These are phyloP conservation scores for Lolium perenne DNA, from an alignment of 176 grass and related monocot genomes.

Conservation along the genomic window DNA sequence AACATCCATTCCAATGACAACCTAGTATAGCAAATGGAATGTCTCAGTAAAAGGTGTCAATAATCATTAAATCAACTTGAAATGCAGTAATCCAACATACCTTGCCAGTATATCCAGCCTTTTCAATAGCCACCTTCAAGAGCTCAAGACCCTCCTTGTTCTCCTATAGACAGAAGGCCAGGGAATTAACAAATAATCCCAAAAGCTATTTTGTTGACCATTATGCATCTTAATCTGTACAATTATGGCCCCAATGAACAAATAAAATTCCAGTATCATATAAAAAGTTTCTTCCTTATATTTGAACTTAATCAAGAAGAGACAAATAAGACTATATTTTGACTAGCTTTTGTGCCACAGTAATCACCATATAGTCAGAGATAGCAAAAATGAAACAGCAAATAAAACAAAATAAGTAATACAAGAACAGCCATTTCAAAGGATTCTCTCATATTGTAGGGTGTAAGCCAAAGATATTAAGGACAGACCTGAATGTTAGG, in stretches of 20 bases:
- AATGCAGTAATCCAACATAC: conserved; percentile 37
- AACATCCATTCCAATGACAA: conserved; percentile 99
- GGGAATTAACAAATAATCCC: background rate
- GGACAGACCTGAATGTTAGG: conserved; percentile 89
- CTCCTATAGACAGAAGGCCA: conserved; percentile 56
- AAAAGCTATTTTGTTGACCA: background rate
- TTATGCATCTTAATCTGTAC: background rate
- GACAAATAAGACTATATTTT: background rate
- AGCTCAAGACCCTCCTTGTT: conserved; percentile 98
- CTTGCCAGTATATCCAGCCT: conserved; percentile 96
- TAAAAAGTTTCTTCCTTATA: background rate
- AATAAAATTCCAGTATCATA: too few relatives aligned
- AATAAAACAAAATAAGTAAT: too few relatives aligned
- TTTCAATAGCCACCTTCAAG: conserved; percentile 86
- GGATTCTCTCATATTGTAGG: background rate
- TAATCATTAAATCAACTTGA: background rate
- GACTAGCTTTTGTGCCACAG: background rate
- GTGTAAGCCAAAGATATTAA: background rate
- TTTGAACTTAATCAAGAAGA: background rate
- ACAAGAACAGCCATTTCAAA: background rate
- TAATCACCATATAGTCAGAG: background rate
- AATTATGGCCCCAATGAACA: too few relatives aligned
- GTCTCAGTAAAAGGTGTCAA: background rate
- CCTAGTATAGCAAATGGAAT: conserved; percentile 46
- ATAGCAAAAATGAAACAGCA: background rate